Conservation (phyloP, 2,329 filamentous ascomycete species). For the Mycosphaerella sp. region DNA sequence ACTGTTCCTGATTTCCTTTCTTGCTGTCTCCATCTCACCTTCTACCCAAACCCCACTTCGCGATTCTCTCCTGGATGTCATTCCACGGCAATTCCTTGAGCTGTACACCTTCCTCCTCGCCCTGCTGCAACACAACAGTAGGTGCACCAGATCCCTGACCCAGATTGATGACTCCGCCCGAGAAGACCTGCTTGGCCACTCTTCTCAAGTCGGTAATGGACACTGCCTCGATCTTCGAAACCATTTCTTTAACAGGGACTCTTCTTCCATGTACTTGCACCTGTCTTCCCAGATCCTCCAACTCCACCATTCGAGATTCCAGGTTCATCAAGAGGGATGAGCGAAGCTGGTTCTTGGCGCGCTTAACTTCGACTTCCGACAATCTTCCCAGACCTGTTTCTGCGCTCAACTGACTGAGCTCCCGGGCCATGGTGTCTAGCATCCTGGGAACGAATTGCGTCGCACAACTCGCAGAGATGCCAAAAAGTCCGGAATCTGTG, state of each 20-base stretch:
- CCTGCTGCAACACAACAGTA: constrained; percentile 92
- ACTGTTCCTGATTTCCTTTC: not conserved
- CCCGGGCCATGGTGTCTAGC: constrained; percentile 92
- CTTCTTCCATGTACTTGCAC: constrained; percentile 96
- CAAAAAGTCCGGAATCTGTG: constrained; percentile 91
- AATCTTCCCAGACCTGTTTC: constrained; percentile 69
- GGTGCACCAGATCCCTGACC: constrained; percentile 79
- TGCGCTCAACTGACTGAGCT: constrained; percentile 71
- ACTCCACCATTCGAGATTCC: constrained; percentile 92
- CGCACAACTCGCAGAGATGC: constrained; percentile 80
- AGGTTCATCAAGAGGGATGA: constrained; percentile 93
- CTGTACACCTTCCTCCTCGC: constrained; percentile 64
- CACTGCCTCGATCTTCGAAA: constrained; percentile 72
- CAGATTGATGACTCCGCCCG: constrained; percentile 66
- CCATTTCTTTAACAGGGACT: constrained; percentile 91
- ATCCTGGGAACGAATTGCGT: constrained; percentile 73
- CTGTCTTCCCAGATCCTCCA: constrained; percentile 90
- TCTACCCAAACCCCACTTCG: constrained; percentile 73
- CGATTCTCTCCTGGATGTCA: constrained; percentile 81
- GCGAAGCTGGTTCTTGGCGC: constrained; percentile 94
- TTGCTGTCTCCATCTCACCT: not conserved
- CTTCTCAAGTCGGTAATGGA: constrained; percentile 74
- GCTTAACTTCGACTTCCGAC: constrained; percentile 69
- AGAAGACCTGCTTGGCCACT: constrained; percentile 72
- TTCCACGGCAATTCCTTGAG: constrained; percentile 71